phyloP scores from a whole-genome alignment of 2,329 filamentous ascomycete genomes.

The Aspergillus sp. region DNA sequence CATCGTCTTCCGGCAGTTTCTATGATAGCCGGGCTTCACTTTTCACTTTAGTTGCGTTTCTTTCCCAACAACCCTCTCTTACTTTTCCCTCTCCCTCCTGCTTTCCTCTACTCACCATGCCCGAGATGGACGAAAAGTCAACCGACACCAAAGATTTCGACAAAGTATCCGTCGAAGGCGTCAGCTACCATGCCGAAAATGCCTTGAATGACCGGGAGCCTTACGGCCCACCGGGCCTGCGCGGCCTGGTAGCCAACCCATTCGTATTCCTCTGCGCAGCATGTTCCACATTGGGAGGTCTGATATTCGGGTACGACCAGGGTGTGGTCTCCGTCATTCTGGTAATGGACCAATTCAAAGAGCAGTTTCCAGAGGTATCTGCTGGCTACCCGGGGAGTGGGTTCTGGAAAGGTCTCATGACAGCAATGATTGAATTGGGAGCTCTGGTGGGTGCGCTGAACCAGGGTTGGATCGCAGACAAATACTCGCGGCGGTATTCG shows the following conservation, averaged over 20 bases:
- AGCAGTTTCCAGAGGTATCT: constrained; percentile 38
- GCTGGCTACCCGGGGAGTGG: constrained; percentile 29
- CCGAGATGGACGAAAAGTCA: constrained; percentile 14
- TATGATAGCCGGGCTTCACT: not conserved
- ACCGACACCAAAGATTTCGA: constrained; percentile 11
- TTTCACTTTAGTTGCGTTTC: not conserved
- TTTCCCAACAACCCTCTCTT: not conserved
- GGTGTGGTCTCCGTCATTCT: constrained; percentile 41
- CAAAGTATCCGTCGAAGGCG: constrained; percentile 14
- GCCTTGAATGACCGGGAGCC: constrained; percentile 23
- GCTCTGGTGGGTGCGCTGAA: constrained; percentile 41
- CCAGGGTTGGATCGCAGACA: constrained; percentile 45
- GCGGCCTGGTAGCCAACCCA: constrained; percentile 40
- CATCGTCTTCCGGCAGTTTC: not conserved
- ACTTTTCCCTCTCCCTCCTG: not conserved
- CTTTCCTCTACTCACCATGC: not conserved
- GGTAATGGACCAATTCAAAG: constrained; percentile 46
- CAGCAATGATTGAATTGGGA: constrained; percentile 50
- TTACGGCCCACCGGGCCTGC: constrained; percentile 34
- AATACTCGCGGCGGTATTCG: constrained; percentile 45
- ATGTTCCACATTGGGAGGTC: constrained; percentile 44
- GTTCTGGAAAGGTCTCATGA: constrained; percentile 42
- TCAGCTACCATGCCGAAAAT: constrained; percentile 28
- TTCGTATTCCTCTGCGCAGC: constrained; percentile 46
- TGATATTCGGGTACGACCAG: constrained; percentile 45